Evolutionary conservation across 2,329 filamentous ascomycete genomes (phyloP).

Genomic region (Aspergillus sp.): DNA sequence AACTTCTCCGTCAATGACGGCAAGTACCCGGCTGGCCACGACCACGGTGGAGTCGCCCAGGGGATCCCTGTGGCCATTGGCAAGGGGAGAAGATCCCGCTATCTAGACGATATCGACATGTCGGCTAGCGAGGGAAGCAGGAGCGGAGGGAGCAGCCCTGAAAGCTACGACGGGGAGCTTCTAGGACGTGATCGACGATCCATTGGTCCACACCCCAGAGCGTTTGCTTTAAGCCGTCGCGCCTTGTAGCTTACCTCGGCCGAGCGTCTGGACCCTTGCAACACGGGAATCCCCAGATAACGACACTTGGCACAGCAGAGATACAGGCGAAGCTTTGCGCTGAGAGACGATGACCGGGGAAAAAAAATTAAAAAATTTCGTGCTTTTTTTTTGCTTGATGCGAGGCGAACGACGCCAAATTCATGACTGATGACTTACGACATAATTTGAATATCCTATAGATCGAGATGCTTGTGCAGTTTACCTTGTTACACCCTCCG

Average conservation of each 20-base stretch:
- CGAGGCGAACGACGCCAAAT: not conserved
- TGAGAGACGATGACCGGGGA: not conserved
- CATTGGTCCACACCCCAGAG: constrained; percentile 21
- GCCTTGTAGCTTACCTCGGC: constrained; percentile 4
- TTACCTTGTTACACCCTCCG: not conserved
- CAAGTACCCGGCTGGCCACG: constrained; percentile 67
- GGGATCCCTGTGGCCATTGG: constrained; percentile 65
- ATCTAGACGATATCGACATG: constrained; percentile 47
- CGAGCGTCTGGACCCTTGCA: not conserved
- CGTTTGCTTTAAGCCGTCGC: constrained; percentile 25
- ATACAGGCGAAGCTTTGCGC: not conserved
- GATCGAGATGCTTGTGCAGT: constrained; percentile 16
- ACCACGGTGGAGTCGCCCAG: constrained; percentile 56
- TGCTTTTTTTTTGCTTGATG: not conserved
- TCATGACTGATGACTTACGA: constrained; percentile 31
- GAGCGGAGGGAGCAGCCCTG: constrained; percentile 58
- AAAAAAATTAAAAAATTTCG: not conserved
- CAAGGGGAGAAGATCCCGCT: constrained; percentile 54
- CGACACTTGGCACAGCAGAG: not conserved
- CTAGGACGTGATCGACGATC: constrained; percentile 23
- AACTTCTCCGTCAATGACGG: constrained; percentile 97
- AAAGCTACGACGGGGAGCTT: constrained; percentile 29
- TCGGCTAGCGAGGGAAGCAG: constrained; percentile 46
- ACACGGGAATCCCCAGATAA: not conserved
- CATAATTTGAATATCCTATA: constrained; percentile 23